Percentiles rank a stretch among this genome's conserved stretches.
Conservation (phyloP, 495 filamentous ascomycete species). For the Aspergillus baeticus region DNA sequence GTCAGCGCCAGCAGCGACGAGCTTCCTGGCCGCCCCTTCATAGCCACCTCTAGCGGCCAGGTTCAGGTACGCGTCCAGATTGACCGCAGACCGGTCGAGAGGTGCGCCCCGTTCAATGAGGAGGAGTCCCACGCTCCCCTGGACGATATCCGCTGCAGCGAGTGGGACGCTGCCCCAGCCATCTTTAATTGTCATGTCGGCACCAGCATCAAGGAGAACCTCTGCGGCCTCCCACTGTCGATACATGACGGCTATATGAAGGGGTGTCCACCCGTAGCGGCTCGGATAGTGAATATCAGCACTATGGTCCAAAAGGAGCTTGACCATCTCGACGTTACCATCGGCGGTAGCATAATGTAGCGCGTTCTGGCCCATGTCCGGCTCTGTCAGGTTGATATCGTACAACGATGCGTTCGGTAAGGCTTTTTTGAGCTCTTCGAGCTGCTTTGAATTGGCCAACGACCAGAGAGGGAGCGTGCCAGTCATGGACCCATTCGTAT, state of each 20-base stretch:
- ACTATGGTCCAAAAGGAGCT: background rate
- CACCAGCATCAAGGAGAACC: background rate
- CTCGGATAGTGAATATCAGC: slow-evolving; percentile 5
- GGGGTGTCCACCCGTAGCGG: slow-evolving; percentile 5
- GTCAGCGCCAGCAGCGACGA: slow-evolving; percentile 2
- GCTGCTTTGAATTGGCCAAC: background rate
- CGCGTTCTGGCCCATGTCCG: slow-evolving; percentile 11
- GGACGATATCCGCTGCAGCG: background rate
- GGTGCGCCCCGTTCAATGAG: background rate
- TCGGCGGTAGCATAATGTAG: background rate
- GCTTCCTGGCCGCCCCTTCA: background rate
- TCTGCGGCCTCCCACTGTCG: background rate
- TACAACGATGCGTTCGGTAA: background rate
- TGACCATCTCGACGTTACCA: background rate
- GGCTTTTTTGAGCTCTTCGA: background rate
- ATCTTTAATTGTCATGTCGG: background rate
- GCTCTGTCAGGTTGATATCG: slow-evolving; percentile 5
- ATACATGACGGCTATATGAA: background rate
- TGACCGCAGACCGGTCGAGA: too few species aligned
- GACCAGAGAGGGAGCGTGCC: slow-evolving; percentile 8
- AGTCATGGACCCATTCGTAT: background rate
- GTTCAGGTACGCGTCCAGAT: background rate
- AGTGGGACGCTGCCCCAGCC: background rate
- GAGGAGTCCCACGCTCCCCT: too few species aligned
- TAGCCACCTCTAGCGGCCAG: background rate